Conservation (phyloP, 441 rosid genomes). For the Pelargonium australe region DNA sequence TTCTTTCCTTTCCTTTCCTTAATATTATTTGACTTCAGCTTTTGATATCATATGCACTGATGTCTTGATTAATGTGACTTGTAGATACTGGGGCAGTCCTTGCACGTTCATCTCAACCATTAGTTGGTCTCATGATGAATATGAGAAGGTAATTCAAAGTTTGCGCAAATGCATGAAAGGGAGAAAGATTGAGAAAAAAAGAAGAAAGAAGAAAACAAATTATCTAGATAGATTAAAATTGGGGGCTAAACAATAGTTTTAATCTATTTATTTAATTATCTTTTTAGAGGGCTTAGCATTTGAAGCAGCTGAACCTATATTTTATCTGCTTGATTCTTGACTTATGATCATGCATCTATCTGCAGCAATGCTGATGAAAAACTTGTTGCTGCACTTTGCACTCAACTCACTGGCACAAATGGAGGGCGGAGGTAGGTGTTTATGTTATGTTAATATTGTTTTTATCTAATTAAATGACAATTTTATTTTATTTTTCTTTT, state of each 20-base stretch:
- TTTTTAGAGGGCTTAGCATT: constrained; percentile 6
- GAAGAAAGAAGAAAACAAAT: neutral
- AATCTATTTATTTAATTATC: too few species aligned
- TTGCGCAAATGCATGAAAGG: constrained; percentile 4
- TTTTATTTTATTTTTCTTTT: neutral
- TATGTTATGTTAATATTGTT: constrained; percentile 1
- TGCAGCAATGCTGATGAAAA: constrained; percentile 89
- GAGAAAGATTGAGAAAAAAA: neutral
- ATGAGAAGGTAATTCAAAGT: constrained; percentile 70
- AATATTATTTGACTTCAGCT: neutral
- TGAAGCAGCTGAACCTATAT: neutral
- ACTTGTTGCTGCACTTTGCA: constrained; percentile 88
- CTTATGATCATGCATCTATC: constrained; percentile 13
- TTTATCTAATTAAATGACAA: neutral
- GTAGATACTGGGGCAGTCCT: constrained; percentile 89
- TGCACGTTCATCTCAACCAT: constrained; percentile 97
- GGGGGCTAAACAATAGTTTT: neutral
- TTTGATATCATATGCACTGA: constrained; percentile 2
- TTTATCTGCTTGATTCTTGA: constrained; percentile 10
- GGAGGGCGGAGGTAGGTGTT: constrained; percentile 48
- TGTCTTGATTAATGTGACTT: constrained; percentile 13
- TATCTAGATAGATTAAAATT: neutral
- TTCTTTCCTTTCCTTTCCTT: constrained; percentile 6
- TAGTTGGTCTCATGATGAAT: constrained; percentile 98
- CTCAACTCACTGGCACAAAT: constrained; percentile 48